Percentiles rank a stretch among this genome's conserved stretches.
Conservation (phyloP, 805 yeast species). For the Wickerhamiella occidentalis region DNA sequence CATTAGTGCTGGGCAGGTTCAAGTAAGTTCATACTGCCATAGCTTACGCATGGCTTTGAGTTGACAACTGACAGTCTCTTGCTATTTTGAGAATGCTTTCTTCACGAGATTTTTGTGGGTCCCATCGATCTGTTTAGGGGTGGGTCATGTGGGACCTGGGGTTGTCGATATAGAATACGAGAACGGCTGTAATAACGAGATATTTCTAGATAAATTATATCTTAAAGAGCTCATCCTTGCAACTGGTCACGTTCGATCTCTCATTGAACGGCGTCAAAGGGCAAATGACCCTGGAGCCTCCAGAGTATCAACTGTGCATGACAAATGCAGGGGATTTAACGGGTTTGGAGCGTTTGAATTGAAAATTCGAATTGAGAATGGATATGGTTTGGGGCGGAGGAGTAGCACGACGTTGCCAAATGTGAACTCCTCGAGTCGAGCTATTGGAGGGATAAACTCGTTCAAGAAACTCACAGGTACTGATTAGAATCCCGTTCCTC, state of each 20-base stretch:
- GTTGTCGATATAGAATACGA: not conserved
- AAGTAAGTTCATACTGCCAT: conserved; percentile 63
- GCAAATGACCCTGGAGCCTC: too few species aligned
- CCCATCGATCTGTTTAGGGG: conserved; percentile 6
- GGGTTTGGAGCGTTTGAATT: not conserved
- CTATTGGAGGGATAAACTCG: not conserved
- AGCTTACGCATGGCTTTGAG: conserved; percentile 64
- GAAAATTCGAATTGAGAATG: not conserved
- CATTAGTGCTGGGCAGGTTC: conserved; percentile 47
- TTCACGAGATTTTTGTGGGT: not conserved
- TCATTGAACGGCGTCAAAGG: too few species aligned
- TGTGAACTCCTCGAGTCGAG: not conserved
- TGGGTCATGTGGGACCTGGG: not conserved
- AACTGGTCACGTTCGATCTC: too few species aligned
- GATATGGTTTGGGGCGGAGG: not conserved
- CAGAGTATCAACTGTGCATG: not conserved
- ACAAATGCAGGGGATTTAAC: not conserved
- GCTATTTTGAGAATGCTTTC: conserved; percentile 30
- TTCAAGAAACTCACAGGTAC: not conserved
- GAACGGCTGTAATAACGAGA: too few species aligned
- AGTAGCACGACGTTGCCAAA: conserved; percentile 6
- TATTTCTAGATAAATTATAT: too few species aligned
- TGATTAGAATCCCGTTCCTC: not conserved
- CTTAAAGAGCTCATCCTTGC: too few species aligned
- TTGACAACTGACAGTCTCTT: conserved; percentile 65